Evolutionary conservation across 1,284 basidiomycete species (phyloP), one percentile per base, ranked within the genome.

Genomic region (Malassezia sympodialis): DNA sequence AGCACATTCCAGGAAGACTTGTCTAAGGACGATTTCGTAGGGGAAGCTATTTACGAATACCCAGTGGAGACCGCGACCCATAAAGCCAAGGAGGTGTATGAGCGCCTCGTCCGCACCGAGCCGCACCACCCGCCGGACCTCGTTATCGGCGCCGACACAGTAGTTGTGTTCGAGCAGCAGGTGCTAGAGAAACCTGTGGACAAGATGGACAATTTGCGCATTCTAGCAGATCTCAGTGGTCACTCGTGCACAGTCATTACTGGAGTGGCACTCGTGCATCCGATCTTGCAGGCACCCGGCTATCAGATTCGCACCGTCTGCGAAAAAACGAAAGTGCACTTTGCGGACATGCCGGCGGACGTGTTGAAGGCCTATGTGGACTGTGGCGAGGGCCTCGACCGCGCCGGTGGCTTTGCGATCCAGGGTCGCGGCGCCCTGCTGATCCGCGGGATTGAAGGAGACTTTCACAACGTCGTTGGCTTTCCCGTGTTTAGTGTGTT

Each of bases 381-480:
- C 30, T 86, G 82, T 49, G 86, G 84, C 1, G 93, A 98, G 76
- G 93, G 93, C 0, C 73, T 85, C 43, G 89, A 94, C 69, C 81
- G 90, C 19, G 91, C 91, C 0, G 93, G 91, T 4, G 93, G 93
- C 0, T 96, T 96, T 73, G 90, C 90, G 2, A 84, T 93, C 43
- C 93, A 96, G 65, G 89, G 89, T 2, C 78, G 84, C 1, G 91
- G 89, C 0, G 85, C 84, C 1, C 64, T 90, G 41, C 79, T 96
- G 31, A 78, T 96, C 47, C 80, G 85, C 44, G 84, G 85, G 65
- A 82, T 96, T 27, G 86, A 94, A 53, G 91, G 93, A 1, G 89
- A 93, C 73, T 94, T 85, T 72, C 82, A 88, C 70, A 96, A 96
- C 68, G 85, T 89, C 4, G 89, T 93, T 12, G 91, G 91, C 2